A percentile compares a stretch with the other conserved stretches of the same genome.
Conservation (phyloP, 805 yeast genomes). For the Cyberlindnera sargentensis region DNA sequence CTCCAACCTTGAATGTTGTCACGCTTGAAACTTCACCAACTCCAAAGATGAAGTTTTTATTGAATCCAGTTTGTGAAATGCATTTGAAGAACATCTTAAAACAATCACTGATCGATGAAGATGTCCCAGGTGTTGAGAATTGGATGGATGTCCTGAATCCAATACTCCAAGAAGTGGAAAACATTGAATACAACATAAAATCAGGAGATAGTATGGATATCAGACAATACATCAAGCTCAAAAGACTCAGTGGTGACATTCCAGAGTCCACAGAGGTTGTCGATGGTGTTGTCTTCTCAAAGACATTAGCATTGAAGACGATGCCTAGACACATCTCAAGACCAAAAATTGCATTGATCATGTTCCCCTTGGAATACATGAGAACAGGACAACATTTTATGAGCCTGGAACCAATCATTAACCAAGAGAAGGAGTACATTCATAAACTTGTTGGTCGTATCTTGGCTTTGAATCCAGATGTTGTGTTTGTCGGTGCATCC, state of each 20-base stretch:
- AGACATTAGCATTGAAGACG: constrained; percentile 66
- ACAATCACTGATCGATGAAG: constrained; percentile 60
- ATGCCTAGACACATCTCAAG: constrained; percentile 61
- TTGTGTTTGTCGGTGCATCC: constrained; percentile 70
- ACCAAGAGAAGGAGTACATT: constrained; percentile 83
- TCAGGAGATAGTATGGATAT: constrained; percentile 76
- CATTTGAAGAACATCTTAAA: constrained; percentile 46
- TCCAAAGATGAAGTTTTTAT: constrained; percentile 16
- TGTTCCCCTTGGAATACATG: constrained; percentile 85
- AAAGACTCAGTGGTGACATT: constrained; percentile 72
- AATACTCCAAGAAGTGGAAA: constrained; percentile 48
- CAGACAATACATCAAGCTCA: constrained; percentile 82
- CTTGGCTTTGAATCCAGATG: constrained; percentile 66
- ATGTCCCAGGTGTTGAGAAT: constrained; percentile 36
- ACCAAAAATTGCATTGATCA: constrained; percentile 75
- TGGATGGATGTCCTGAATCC: constrained; percentile 55
- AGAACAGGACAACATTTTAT: constrained; percentile 72
- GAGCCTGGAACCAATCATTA: constrained; percentile 74
- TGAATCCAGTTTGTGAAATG: constrained; percentile 29
- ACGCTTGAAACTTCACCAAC: not conserved
- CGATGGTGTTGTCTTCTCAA: constrained; percentile 81
- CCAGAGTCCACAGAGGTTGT: constrained; percentile 53
- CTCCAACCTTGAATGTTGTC: constrained; percentile 1
- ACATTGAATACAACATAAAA: constrained; percentile 50
- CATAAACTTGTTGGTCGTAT: constrained; percentile 76